These are phyloP conservation scores for Fagopyrum tataricum DNA, from an alignment of 148 eudicot species.

Conservation along the genomic window DNA sequence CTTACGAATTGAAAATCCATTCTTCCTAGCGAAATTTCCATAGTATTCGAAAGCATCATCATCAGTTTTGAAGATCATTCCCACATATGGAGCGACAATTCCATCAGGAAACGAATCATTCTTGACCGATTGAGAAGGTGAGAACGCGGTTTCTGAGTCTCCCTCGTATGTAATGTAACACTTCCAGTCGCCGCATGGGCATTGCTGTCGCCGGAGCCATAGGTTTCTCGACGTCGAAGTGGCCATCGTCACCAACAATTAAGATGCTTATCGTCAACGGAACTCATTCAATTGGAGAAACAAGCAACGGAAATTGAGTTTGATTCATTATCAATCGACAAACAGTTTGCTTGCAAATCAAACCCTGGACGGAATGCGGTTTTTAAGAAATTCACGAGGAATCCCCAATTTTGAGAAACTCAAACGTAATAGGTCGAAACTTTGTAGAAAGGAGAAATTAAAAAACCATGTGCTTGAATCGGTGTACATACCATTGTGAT, in stretches of 20 bases:
- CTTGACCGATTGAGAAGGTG: conserved; percentile 1
- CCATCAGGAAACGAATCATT: conserved; percentile 18
- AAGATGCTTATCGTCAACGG: neutral
- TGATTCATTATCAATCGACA: neutral
- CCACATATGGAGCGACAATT: conserved; percentile 55
- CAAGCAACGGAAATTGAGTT: neutral
- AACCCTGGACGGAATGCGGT: neutral
- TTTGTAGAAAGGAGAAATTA: neutral
- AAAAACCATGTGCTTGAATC: neutral
- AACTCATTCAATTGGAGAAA: neutral
- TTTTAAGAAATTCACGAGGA: neutral
- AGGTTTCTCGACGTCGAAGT: conserved; percentile 26
- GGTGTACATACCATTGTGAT: neutral
- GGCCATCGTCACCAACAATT: conserved; percentile 5
- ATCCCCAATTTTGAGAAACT: neutral
- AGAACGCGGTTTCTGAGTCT: conserved; percentile 23
- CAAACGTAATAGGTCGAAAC: no score
- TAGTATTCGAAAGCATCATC: conserved; percentile 61
- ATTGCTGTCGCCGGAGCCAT: conserved; percentile 63
- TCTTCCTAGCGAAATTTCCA: conserved; percentile 51
- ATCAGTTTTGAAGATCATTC: conserved; percentile 49
- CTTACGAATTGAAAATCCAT: conserved; percentile 72
- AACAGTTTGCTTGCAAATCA: no score
- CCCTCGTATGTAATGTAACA: conserved; percentile 51
- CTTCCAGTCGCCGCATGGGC: conserved; percentile 78